These are phyloP conservation scores for Coniella lustricola DNA, from an alignment of 2,329 filamentous ascomycete genomes.

Conservation along the genomic window DNA sequence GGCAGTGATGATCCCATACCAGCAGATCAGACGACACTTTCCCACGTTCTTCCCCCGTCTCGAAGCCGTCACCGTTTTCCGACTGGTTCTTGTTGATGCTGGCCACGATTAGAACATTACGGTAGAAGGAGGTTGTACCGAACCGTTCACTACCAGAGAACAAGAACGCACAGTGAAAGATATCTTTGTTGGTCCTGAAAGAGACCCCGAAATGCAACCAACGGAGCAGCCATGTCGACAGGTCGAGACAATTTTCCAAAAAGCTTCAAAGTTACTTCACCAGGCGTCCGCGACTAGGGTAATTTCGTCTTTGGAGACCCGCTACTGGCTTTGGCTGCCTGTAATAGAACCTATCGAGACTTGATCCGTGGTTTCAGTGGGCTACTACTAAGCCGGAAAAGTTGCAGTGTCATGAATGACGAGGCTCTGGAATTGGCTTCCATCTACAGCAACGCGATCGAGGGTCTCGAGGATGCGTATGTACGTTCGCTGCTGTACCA, in stretches of 20 bases:
- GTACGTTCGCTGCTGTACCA: constrained; percentile 48
- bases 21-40: constrained; percentile 46
- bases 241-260: not conserved
- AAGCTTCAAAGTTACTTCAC: constrained; percentile 37
- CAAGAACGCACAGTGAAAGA: not conserved
- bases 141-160: not conserved
- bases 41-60: constrained; percentile 41
- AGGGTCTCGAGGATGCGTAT: constrained; percentile 36
- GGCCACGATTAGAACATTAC: constrained; percentile 44
- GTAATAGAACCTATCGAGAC: constrained; percentile 33
- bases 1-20: constrained; percentile 51
- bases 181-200: constrained; percentile 7
- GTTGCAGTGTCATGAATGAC: constrained; percentile 15
- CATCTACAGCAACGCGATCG: constrained; percentile 26
- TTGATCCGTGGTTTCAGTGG: constrained; percentile 42
- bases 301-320: constrained; percentile 55
- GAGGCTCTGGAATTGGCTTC: constrained; percentile 4
- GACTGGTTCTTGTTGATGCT: constrained; percentile 48
- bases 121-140: constrained; percentile 24
- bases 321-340: constrained; percentile 44
- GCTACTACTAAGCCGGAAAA: not conserved
- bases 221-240: constrained; percentile 4
- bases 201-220: not conserved
- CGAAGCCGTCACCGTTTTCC: constrained; percentile 43
- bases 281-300: constrained; percentile 52